Evolutionary conservation across 2,329 filamentous ascomycete genomes (phyloP), one percentile per base, ranked within the genome.

Genomic region (Alternaria sp.): DNA sequence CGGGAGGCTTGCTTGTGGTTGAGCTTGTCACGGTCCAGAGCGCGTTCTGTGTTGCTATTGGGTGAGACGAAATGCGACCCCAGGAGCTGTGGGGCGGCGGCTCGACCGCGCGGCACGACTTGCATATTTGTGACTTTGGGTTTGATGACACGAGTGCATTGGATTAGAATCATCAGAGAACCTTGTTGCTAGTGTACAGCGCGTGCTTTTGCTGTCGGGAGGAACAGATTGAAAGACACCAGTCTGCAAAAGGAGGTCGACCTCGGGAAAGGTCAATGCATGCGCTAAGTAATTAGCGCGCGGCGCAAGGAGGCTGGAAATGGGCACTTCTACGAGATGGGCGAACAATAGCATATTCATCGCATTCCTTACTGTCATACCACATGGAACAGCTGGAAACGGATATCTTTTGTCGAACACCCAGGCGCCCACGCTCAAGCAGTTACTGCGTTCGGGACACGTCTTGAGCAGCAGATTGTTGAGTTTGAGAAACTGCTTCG

Each of bases 21-120:
- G 46, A 60, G 56, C 57, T 56, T 66, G 54, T 66, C 57, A 63
- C 60, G 52, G 43, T 52, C 41, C 30, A 51, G 49, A 61, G 44
- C 41, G 8, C 5, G 30, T 61, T 63, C 56, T 58, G 54, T 12
- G 20, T 25, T 54, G 27, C 41, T 10, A 71, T 71, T 71, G 68
- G 68, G 16, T 27, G 20, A 27, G 46, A 3, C 20, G 30, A 40
- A 32, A 44, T 12, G 46, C 30, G 55, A 41, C 38, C 38, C 38
- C 18, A 0, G 10, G 0, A 48, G 53, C 46, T 12, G 54, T 56
- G 56, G 54, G 63, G 28, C 54, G 63, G 60, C 63, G 60, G 55
- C 41, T 57, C 54, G 46, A 43, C 49, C 22, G 57, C 18, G 57
- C 54, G 60, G 46, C 57, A 65, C 54, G 43, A 58, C 36, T 54